Evolutionary conservation across 2,329 filamentous ascomycete species (phyloP).

Genomic region (Alternaria burnsii): DNA sequence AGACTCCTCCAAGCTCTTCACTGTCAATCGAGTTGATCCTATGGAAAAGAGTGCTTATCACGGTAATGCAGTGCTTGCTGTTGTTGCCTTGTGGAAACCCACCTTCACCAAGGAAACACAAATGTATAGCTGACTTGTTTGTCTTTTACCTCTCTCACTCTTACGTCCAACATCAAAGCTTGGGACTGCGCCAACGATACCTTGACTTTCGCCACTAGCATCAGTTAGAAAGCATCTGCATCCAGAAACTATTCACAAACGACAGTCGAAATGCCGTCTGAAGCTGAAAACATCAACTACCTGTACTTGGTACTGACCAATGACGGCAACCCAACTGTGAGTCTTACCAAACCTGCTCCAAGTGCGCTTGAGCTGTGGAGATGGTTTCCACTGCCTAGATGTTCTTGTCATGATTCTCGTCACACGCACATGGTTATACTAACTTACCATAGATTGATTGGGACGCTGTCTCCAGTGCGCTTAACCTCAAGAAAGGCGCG

Average conservation of each 20-base stretch:
- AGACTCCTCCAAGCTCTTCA: conserved; percentile 16
- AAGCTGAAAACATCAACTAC: conserved; percentile 41
- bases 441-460: conserved; percentile 42
- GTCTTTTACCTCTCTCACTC: conserved; percentile 7
- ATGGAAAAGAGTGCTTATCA: conserved; percentile 5
- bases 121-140: conserved; percentile 2
- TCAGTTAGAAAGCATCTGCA: neutral
- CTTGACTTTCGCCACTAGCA: neutral
- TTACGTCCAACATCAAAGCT: neutral
- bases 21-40: neutral
- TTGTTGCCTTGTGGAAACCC: conserved; percentile 9
- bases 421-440: neutral
- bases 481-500: conserved; percentile 39
- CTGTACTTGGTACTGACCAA: conserved; percentile 43
- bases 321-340: conserved; percentile 32
- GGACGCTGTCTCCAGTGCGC: conserved; percentile 29
- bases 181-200: neutral
- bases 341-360: neutral
- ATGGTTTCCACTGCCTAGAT: neutral
- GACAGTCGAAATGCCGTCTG: conserved; percentile 37
- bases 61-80: conserved; percentile 17
- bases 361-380: neutral
- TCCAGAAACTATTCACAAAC: neutral
- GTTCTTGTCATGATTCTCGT: neutral
- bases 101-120: conserved; percentile 21